phyloP scores from a whole-genome alignment of 2,329 filamentous ascomycete genomes.

The Ophiocordyceps sinensis region DNA sequence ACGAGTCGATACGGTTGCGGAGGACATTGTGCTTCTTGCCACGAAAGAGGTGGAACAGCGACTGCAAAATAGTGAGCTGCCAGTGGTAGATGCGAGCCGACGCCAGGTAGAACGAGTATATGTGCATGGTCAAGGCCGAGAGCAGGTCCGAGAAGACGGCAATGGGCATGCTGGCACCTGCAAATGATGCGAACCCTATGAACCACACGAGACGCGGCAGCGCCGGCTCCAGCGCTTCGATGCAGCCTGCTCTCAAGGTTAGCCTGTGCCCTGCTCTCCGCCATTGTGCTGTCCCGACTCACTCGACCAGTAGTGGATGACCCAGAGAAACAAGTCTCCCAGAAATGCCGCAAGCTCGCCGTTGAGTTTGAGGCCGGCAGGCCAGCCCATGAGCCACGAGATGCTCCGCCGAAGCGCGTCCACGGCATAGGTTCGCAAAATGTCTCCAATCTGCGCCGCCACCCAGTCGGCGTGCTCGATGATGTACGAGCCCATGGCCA shows the following conservation, averaged over 20 bases:
- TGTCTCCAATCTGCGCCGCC: constrained; percentile 59
- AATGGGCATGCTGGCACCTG: constrained; percentile 92
- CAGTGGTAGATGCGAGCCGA: constrained; percentile 96
- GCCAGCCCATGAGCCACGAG: constrained; percentile 90
- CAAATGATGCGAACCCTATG: constrained; percentile 88
- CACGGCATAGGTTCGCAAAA: constrained; percentile 73
- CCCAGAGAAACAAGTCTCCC: constrained; percentile 92
- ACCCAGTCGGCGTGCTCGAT: constrained; percentile 87
- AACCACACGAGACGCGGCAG: constrained; percentile 83
- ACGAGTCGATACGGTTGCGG: constrained; percentile 94
- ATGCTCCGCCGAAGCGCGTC: constrained; percentile 81
- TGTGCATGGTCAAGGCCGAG: constrained; percentile 83
- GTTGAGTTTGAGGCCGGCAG: constrained; percentile 88
- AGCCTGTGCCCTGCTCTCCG: neutral
- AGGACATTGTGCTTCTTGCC: constrained; percentile 97
- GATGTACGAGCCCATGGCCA: constrained; percentile 90
- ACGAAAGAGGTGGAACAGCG: constrained; percentile 95
- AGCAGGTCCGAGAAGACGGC: constrained; percentile 89
- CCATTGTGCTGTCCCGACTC: constrained; percentile 13
- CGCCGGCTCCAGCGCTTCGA: constrained; percentile 61
- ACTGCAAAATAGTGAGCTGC: constrained; percentile 93
- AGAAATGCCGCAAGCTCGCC: constrained; percentile 86
- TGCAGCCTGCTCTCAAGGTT: constrained; percentile 40
- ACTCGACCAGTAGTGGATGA: constrained; percentile 96
- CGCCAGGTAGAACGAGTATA: constrained; percentile 95